Percentiles rank a stretch among this genome's conserved stretches.
Evolutionary conservation across 164 flowering plant species (phyloP).

Genomic region (Vitis labrusca): DNA sequence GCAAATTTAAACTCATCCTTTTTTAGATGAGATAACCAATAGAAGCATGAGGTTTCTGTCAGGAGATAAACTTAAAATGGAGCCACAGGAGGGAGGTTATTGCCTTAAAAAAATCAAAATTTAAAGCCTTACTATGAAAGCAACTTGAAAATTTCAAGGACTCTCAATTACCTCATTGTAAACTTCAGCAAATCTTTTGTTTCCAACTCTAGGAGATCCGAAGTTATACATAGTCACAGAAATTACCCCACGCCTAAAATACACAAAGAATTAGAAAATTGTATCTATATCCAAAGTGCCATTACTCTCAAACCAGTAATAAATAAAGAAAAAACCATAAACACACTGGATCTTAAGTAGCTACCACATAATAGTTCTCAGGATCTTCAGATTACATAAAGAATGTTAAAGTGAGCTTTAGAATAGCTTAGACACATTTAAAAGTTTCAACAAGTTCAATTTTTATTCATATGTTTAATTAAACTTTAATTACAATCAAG

Average conservation of each 20-base stretch:
- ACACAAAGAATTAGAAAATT: slow-evolving; percentile 2
- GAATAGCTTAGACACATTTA: too few species aligned
- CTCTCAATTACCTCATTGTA: slow-evolving; percentile 73
- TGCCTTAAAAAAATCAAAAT: not conserved
- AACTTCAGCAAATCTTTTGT: slow-evolving; percentile 80
- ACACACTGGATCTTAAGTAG: not conserved
- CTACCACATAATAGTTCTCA: not conserved
- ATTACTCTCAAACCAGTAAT: not conserved
- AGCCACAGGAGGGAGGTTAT: too few species aligned
- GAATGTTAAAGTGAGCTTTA: too few species aligned
- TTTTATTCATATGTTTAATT: too few species aligned
- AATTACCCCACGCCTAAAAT: slow-evolving; percentile 64
- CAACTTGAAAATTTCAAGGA: not conserved
- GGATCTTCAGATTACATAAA: not conserved
- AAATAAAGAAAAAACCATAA: not conserved
- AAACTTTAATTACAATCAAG: too few species aligned
- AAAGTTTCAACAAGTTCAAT: too few species aligned
- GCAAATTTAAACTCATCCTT: too few species aligned
- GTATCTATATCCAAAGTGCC: not conserved
- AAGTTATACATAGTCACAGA: slow-evolving; percentile 94
- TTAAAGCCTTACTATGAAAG: not conserved
- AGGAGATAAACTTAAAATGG: too few species aligned
- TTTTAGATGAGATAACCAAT: too few species aligned
- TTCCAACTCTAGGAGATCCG: slow-evolving; percentile 99
- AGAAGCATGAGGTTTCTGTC: too few species aligned